phyloP scores from a whole-genome alignment of 2,329 filamentous ascomycete genomes.

The Cladosporium sp. region DNA sequence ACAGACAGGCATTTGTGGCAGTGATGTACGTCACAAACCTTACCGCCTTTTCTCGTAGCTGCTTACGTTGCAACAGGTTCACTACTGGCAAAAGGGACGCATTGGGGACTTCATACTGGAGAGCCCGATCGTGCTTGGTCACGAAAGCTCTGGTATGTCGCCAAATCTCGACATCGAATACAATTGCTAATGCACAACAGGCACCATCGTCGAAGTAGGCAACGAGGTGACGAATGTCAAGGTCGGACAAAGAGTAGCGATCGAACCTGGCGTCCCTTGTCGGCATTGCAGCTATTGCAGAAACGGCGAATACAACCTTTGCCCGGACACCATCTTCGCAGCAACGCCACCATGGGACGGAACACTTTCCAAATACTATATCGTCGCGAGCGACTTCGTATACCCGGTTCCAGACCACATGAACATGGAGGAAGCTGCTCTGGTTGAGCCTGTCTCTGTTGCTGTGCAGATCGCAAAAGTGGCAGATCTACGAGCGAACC shows the following conservation, averaged over 20 bases:
- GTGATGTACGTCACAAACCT: conserved; percentile 25
- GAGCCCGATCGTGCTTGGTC: conserved; percentile 32
- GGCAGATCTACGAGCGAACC: conserved; percentile 24
- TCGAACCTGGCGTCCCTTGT: conserved; percentile 32
- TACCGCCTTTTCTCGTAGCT: not conserved
- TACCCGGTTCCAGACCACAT: conserved; percentile 48
- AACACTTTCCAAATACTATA: conserved; percentile 52
- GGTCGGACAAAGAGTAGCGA: conserved; percentile 33
- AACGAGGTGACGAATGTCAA: conserved; percentile 29
- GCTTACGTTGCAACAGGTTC: conserved; percentile 42
- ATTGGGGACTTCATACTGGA: conserved; percentile 44
- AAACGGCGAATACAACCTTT: conserved; percentile 27
- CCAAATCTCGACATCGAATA: too few species aligned
- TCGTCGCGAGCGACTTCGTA: conserved; percentile 47
- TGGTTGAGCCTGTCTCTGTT: conserved; percentile 55
- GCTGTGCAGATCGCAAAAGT: conserved; percentile 45
- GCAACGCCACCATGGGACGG: conserved; percentile 35
- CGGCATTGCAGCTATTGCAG: conserved; percentile 25
- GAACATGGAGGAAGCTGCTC: conserved; percentile 51
- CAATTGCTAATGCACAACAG: not conserved
- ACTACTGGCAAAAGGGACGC: conserved; percentile 46
- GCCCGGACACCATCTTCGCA: conserved; percentile 26
- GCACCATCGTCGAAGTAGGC: conserved; percentile 29
- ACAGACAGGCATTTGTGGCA: conserved; percentile 21
- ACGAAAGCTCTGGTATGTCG: conserved; percentile 29